Evolutionary conservation across 805 yeast species (phyloP).

Genomic region (Sugiyamaella mastotermitis): DNA sequence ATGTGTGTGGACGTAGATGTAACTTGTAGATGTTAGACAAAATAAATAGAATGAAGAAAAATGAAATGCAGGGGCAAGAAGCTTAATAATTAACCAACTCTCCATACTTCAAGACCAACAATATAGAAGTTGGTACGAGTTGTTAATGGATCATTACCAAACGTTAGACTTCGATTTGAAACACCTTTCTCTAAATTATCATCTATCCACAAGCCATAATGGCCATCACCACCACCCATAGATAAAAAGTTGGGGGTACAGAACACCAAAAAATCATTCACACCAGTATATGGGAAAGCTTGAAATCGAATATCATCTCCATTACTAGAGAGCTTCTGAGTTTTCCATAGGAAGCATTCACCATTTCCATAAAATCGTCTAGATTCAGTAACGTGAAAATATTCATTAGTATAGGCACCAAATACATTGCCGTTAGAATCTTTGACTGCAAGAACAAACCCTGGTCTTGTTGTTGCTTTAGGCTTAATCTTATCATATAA

Average conservation of each 20-base stretch:
- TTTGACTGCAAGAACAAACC: conserved; percentile 67
- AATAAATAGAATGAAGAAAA: neutral
- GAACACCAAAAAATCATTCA: conserved; percentile 79
- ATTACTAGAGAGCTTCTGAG: conserved; percentile 37
- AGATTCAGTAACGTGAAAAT: conserved; percentile 62
- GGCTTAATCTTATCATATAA: conserved; percentile 40
- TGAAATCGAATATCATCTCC: conserved; percentile 40
- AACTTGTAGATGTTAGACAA: no score
- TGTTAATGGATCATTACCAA: conserved; percentile 79
- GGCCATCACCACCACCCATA: conserved; percentile 89
- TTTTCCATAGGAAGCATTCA: conserved; percentile 87
- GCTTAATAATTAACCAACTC: conserved; percentile 40
- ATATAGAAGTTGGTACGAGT: conserved; percentile 61
- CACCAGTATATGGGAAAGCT: conserved; percentile 83
- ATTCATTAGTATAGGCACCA: conserved; percentile 73
- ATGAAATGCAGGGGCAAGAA: conserved; percentile 1
- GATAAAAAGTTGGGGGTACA: conserved; percentile 74
- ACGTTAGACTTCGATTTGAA: conserved; percentile 71
- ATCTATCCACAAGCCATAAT: conserved; percentile 87
- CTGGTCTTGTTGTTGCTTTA: conserved; percentile 40
- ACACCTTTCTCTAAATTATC: conserved; percentile 70
- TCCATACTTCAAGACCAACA: conserved; percentile 80
- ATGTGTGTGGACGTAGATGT: no score
- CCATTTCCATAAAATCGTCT: conserved; percentile 87
- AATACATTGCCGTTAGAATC: conserved; percentile 61